Conservation (phyloP, 75 land plant genomes). For the Sequoia sempervirens region DNA sequence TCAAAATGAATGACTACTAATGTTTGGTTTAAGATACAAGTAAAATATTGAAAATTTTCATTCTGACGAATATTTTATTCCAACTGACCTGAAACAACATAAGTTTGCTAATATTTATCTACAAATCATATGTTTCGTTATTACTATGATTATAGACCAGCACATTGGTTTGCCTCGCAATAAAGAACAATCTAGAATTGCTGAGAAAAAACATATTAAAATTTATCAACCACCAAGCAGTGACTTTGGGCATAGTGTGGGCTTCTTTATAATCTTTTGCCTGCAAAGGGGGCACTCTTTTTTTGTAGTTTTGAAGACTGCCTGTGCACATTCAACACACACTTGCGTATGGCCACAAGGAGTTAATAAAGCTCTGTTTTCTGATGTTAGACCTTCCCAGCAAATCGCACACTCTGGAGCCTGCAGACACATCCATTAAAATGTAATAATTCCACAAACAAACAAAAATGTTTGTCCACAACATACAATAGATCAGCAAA, state of each 20-base stretch:
- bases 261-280: not conserved
- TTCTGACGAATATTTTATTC: not conserved
- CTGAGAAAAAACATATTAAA: not conserved
- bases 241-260: constrained; percentile 5
- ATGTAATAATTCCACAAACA: not conserved
- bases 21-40: not conserved
- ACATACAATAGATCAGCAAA: not conserved
- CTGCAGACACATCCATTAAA: not conserved
- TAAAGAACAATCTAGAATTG: not conserved
- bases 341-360: constrained; percentile 4
- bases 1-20: not conserved
- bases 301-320: not conserved
- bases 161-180: not conserved
- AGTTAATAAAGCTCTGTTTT: constrained; percentile 7
- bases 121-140: not conserved
- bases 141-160: not conserved
- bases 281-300: constrained; percentile 9
- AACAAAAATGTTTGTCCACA: not conserved
- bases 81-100: not conserved
- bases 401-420: constrained; percentile 2
- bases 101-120: not conserved
- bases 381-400: constrained; percentile 1
- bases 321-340: constrained; percentile 4
- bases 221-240: not conserved
- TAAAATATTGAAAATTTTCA: not conserved